Base-by-base conservation (phyloP, 257 asterid genomes). In the Echium plantagineum region DNA sequence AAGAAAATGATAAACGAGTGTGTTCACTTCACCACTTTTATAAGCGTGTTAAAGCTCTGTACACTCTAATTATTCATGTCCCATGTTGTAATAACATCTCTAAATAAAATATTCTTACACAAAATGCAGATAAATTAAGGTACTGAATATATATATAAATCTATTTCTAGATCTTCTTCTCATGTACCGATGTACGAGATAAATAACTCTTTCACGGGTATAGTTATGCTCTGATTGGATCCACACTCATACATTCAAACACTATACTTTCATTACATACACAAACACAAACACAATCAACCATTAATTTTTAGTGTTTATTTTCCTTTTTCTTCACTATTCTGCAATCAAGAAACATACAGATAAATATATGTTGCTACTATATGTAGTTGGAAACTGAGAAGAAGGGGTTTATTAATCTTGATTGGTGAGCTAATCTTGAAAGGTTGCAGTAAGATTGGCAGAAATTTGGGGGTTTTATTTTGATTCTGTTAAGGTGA, bases 401-500 rank as follows among this genome's bases (percentile, higher is more conserved):
- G 60, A 22, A 6, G 42, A 53, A 56, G 42, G 12, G 38, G 20
- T 24, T 5, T 10, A 0, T 24, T 7, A 7, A 56, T 22, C 60
- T 24, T 56, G 10, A 7, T 56, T 56, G 42, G 1, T 22, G 19
- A 21, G 42, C 31, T 42, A 13, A 42, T 42, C 16, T 12, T 9
- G 42, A 56, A 56, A 13, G 12, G 28, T 18, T 53, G 26, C 13
- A 2, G 7, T 19, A 6, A 18, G 21, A n/a, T 53, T 53, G 31
- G 18, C 19, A 56, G 38, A 56, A 56, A 12, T 56, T 16, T 10
- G 19, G 57, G 57, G 57, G 15, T 10, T 17, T 52, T 5, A 16
- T 52, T 52, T 52, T 24, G 20, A 17, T 52, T 52, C 24, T 52
- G 21, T 53, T 53, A 53, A 56, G 60, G 60, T 56, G 31, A 56